phyloP scores from a whole-genome alignment of 768 basidiomycete species.

The Dioszegia hungarica region DNA sequence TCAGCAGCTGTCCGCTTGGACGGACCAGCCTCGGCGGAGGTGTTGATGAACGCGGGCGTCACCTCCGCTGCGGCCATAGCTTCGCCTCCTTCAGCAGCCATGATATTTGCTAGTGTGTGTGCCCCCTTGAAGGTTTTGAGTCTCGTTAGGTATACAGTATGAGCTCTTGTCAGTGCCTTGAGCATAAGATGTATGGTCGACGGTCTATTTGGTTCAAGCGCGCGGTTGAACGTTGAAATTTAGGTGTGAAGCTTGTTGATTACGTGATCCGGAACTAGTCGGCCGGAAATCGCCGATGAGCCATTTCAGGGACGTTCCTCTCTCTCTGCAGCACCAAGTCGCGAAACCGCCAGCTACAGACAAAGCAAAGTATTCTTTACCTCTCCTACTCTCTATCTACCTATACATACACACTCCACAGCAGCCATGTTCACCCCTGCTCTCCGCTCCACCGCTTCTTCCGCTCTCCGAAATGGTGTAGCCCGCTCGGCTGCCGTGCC shows the following conservation, averaged over 20 bases:
- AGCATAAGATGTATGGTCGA: no score
- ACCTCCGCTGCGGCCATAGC: no score
- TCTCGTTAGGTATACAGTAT: no score
- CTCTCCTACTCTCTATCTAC: neutral
- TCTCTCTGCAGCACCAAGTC: neutral
- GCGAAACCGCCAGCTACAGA: slow-evolving; percentile 3
- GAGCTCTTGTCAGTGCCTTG: no score
- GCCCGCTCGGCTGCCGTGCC: neutral
- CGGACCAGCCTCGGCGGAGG: slow-evolving; percentile 7
- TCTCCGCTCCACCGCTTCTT: slow-evolving; percentile 15
- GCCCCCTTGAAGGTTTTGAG: no score
- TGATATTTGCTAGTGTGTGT: no score
- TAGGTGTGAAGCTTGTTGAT: neutral
- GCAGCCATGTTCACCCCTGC: slow-evolving; percentile 26
- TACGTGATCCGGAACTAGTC: slow-evolving; percentile 6
- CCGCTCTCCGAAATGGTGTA: slow-evolving; percentile 15
- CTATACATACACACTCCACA: neutral
- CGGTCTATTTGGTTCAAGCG: no score
- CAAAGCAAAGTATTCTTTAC: slow-evolving; percentile 3
- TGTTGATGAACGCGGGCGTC: no score
- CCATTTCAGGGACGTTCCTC: neutral
- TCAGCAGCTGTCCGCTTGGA: slow-evolving; percentile 23
- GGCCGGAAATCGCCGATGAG: slow-evolving; percentile 16
- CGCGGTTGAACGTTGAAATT: no score
- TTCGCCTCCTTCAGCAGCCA: no score